phyloP scores from a whole-genome alignment of 169 alveolate genomes.

The Plasmodium yoelii region DNA sequence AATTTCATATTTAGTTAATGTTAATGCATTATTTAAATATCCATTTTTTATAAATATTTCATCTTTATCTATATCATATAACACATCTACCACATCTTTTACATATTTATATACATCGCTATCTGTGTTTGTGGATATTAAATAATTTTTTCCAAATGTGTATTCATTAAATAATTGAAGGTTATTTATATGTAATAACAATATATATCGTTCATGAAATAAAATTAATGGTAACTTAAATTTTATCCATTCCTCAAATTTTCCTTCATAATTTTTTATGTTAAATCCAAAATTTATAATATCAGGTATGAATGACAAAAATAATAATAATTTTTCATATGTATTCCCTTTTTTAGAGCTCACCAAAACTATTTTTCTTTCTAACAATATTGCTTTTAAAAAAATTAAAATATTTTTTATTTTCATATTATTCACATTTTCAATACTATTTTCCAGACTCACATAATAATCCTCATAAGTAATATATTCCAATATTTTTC shows the following conservation, averaged over 20 bases:
- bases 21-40: conserved; percentile 30
- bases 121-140: conserved; percentile 40
- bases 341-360: conserved; percentile 62
- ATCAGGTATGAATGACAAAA: conserved; percentile 68
- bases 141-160: conserved; percentile 49
- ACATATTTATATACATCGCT: conserved; percentile 64
- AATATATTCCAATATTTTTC: conserved; percentile 19
- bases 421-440: conserved; percentile 41
- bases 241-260: conserved; percentile 63
- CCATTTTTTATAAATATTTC: conserved; percentile 38
- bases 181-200: conserved; percentile 62
- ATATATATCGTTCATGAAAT: conserved; percentile 63
- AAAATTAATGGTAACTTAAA: conserved; percentile 62
- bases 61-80: conserved; percentile 55
- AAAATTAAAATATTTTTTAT: conserved; percentile 44
- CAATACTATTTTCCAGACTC: conserved; percentile 11
- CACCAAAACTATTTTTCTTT: conserved; percentile 45
- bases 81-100: conserved; percentile 27
- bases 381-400: conserved; percentile 61
- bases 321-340: conserved; percentile 25
- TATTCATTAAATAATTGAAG: conserved; percentile 45
- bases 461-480: conserved; percentile 23
- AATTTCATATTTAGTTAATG: conserved; percentile 68
- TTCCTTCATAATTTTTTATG: conserved; percentile 56
- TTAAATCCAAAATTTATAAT: conserved; percentile 71